Base-by-base conservation (phyloP, 2,329 filamentous ascomycete genomes). In the Tetracladium maxilliforme region DNA sequence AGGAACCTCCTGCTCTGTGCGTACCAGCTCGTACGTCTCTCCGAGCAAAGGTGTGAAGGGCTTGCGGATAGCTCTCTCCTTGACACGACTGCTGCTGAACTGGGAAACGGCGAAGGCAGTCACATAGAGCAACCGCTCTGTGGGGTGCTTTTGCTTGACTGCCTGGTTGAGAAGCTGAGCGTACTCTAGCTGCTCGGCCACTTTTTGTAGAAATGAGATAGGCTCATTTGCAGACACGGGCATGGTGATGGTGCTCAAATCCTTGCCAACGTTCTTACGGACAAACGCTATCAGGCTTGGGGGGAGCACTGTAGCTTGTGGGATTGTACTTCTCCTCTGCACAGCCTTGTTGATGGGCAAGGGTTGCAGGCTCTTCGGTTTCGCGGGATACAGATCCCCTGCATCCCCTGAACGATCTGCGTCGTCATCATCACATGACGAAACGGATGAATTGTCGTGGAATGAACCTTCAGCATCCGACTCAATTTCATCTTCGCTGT, bases 21-120 rank as follows among this genome's bases (percentile, higher is more conserved):
- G 75, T 16, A 98, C 69, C 18, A 98, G 68, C 51, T 98, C 90
- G 47, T 71, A 98, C 0, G 90, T 98, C 53, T 98, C 90, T 24
- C 90, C 90, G 0, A 98, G 70, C 57, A 98, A 77, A 4, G 90
- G 90, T 40, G 94, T 98, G 54, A 95, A 98, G 0, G 90, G 90
- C 47, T 98, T 98, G 36, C 90, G 80, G 31, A 92, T 81, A 4
- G 86, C 76, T 20, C 90, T 79, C 48, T 98, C 90, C 44, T 84
- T 92, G 33, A 84, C 74, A 16, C 90, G 73, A 22, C 67, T 69
- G 41, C 70, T 76, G 30, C 84, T 90, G 38, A 94, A 81, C 33
- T 78, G 70, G 7, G 86, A 92, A 11, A 95, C 60, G 7, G 90
- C 90, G 48, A 95, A 98, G 3, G 87, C 86, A 1, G 84, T 70